Base-by-base conservation (phyloP, 441 rosid genomes). In the Populus hybrid region DNA sequence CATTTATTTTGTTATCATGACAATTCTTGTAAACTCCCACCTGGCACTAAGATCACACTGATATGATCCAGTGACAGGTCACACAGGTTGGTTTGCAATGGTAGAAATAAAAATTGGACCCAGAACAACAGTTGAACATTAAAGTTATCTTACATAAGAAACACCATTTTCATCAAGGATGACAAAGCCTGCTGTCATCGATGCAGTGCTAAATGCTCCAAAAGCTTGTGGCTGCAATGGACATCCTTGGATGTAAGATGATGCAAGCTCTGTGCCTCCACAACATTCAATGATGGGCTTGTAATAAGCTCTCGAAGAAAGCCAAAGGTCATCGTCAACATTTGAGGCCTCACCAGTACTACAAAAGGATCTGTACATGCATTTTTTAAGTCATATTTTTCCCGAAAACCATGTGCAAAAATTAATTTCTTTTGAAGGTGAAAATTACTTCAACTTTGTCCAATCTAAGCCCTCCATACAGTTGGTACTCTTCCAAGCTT, bases 291-390 rank as follows among this genome's bases (percentile, higher is more conserved):
- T 84, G 66, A 93, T 67, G n/a, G 97, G 96, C 77, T 82, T 91
- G 82, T 93, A 93, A 82, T 84, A 87, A 65, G 96, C 81, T 84
- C 84, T 91, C 16, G 97, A 95, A 72, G 98, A 93, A 71, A 95
- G 97, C 99, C 98, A 95, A 61, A 95, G 97, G 85, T 91, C 91
- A 40, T 95, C 98, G 65, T 95, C 97, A 59, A 90, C 90, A 80
- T 86, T 90, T 21, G 99, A 95, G 73, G 93, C 83, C 88, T 95
- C 99, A 67, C 99, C 99, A 28, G 92, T 85, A 24, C 92, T 85
- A 61, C 84, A 85, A 81, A 92, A 89, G 53, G 75, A 65, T 80
- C 99, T 94, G 86, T 80, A 79, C 5, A 38, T 14, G 63, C 40
- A 35, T 14, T 24, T 24, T 50, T 68, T 46, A 36, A 16, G 23